phyloP scores from a whole-genome alignment of 2,329 filamentous ascomycete genomes.

The Botryotinia narcissicola region DNA sequence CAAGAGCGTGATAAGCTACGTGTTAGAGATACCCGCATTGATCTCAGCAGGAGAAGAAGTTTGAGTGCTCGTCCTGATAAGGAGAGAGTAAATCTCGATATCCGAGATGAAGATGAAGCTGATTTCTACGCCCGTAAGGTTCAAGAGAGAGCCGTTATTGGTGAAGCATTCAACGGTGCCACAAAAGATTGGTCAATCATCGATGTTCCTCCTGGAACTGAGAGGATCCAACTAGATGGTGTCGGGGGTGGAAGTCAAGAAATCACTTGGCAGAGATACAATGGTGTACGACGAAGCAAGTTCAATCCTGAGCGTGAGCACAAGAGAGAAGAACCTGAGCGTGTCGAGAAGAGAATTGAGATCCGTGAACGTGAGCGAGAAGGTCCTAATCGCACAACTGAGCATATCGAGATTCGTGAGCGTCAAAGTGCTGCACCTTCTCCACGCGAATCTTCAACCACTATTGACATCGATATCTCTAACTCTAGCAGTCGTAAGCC shows the following conservation, averaged over 20 bases:
- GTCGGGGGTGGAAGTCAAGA: conserved; percentile 72
- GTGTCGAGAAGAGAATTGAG: conserved; percentile 20
- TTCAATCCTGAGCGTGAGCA: conserved; percentile 67
- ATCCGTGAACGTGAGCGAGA: conserved; percentile 12
- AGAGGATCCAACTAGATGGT: conserved; percentile 79
- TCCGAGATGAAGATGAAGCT: conserved; percentile 48
- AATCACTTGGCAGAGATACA: conserved; percentile 76
- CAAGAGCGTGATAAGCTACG: conserved; percentile 38
- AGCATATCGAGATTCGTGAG: conserved; percentile 31
- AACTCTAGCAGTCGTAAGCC: conserved; percentile 22
- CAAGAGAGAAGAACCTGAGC: conserved; percentile 21
- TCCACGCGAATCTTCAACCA: conserved; percentile 25
- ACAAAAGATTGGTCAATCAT: conserved; percentile 79
- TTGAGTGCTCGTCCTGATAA: conserved; percentile 33
- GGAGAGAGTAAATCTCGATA: conserved; percentile 30
- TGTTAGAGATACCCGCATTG: conserved; percentile 40
- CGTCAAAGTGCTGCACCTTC: conserved; percentile 23
- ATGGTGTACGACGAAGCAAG: conserved; percentile 70
- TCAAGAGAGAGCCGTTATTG: conserved; percentile 64
- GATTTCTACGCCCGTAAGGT: conserved; percentile 66
- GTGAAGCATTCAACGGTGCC: conserved; percentile 71
- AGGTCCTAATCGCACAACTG: conserved; percentile 21
- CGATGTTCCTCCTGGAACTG: conserved; percentile 80
- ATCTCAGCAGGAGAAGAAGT: conserved; percentile 32
- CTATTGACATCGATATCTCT: conserved; percentile 37